These are phyloP conservation scores for Colletotrichum melonis DNA, from an alignment of 2,329 filamentous ascomycete species.

Conservation along the genomic window DNA sequence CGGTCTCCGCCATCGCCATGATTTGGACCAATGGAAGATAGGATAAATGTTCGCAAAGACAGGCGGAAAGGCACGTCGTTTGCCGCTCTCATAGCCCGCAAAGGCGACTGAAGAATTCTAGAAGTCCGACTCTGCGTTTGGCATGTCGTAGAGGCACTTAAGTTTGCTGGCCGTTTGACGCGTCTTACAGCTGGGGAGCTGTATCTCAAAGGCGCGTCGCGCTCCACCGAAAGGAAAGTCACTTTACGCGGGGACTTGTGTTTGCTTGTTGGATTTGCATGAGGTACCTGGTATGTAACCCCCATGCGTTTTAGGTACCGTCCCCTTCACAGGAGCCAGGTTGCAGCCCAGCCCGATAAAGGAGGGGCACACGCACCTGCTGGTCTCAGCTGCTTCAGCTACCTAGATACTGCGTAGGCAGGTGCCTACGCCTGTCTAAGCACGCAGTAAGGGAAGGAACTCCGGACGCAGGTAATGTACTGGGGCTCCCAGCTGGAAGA, in stretches of 20 bases:
- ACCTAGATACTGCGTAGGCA: too few species aligned
- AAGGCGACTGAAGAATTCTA: background rate
- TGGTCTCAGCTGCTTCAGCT: too few species aligned
- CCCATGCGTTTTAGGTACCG: too few species aligned
- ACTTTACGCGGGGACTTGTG: background rate
- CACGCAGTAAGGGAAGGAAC: too few species aligned
- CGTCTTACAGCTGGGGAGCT: background rate
- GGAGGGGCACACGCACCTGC: too few species aligned
- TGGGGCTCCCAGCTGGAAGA: background rate
- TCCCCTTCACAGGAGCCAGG: too few species aligned
- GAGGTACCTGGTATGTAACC: background rate
- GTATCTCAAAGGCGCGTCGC: background rate
- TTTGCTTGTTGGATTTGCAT: background rate
- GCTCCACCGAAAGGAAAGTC: background rate
- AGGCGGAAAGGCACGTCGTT: background rate
- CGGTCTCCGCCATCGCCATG: constrained; percentile 19
- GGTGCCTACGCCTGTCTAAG: background rate
- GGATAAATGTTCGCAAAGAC: background rate
- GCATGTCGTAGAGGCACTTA: background rate
- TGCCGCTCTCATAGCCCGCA: background rate
- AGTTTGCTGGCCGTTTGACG: background rate
- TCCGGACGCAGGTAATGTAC: background rate
- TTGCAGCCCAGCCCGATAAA: too few species aligned
- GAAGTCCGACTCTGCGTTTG: background rate
- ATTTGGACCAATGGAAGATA: background rate